Percentiles rank a stretch among this genome's conserved stretches.
phyloP scores from a whole-genome alignment of 768 basidiomycete genomes.

The Russula abietina region DNA sequence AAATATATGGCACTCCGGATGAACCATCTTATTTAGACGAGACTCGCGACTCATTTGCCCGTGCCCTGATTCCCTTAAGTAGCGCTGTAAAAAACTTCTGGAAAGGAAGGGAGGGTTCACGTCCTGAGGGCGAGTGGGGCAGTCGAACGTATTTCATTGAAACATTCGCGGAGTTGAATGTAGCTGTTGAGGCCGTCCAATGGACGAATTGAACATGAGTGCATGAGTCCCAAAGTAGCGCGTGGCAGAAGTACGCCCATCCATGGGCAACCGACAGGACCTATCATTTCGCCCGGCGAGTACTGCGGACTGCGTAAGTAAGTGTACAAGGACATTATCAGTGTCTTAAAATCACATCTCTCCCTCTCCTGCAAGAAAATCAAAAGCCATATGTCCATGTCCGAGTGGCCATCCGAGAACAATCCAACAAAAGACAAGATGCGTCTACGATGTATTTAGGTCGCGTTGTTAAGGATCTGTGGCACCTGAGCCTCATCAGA shows the following conservation, averaged over 20 bases:
- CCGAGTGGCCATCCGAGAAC: neutral
- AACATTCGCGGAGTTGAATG: conserved; percentile 15
- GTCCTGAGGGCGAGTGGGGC: conserved; percentile 3
- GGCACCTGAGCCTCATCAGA: neutral
- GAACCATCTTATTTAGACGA: conserved; percentile 1
- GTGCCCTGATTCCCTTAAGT: conserved; percentile 9
- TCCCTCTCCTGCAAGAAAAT: neutral
- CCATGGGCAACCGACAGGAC: neutral
- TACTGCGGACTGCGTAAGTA: neutral
- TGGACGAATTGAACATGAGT: conserved; percentile 8
- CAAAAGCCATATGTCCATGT: neutral
- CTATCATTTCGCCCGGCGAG: neutral
- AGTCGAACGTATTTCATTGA: conserved; percentile 15
- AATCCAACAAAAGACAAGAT: neutral
- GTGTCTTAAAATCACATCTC: neutral
- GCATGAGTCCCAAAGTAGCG: neutral
- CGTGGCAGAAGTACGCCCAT: too few species aligned
- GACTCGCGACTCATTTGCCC: conserved; percentile 15
- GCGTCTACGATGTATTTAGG: neutral
- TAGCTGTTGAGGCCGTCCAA: conserved; percentile 6
- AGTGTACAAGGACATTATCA: neutral
- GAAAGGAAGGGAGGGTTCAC: conserved; percentile 14
- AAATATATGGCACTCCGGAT: conserved; percentile 9
- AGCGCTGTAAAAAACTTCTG: conserved; percentile 19
- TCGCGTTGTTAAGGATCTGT: conserved; percentile 7